Conservation (phyloP, 1,284 basidiomycete species). For the Clitocybe nebularis region DNA sequence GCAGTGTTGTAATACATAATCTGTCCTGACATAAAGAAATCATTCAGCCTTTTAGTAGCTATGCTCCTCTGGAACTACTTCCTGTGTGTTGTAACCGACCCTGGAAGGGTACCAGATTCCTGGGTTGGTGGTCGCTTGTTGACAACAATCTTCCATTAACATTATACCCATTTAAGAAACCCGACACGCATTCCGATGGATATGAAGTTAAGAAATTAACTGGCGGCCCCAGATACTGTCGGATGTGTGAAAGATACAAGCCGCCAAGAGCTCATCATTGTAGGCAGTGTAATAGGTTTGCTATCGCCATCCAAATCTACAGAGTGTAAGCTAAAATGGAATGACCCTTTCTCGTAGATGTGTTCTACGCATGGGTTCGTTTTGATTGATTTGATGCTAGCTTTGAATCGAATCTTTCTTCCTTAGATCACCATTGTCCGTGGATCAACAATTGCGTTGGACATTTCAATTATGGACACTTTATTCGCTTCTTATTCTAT, state of each 20-base stretch:
- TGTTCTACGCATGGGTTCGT: conserved; percentile 76
- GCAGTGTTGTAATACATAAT: conserved; percentile 24
- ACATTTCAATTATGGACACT: conserved; percentile 86
- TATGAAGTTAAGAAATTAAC: conserved; percentile 87
- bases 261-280: conserved; percentile 87
- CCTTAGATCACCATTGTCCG: conserved; percentile 84
- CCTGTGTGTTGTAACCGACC: conserved; percentile 76
- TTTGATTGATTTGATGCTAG: not conserved
- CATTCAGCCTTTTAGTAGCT: conserved; percentile 62
- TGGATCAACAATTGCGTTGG: conserved; percentile 93
- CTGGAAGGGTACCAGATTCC: conserved; percentile 74
- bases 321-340: not conserved
- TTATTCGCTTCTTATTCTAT: conserved; percentile 88
- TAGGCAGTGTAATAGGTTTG: conserved; percentile 75
- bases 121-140: conserved; percentile 58
- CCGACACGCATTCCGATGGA: conserved; percentile 67
- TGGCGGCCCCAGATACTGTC: conserved; percentile 77
- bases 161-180: conserved; percentile 46
- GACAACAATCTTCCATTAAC: conserved; percentile 8
- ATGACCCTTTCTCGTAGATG: conserved; percentile 42
- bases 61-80: conserved; percentile 88
- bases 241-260: conserved; percentile 72
- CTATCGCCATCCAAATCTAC: conserved; percentile 3
- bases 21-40: conserved; percentile 12
- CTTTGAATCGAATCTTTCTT: conserved; percentile 5